A percentile compares a stretch with the other conserved stretches of the same genome.
Evolutionary conservation across 306 rosid genomes (phyloP).

Genomic region (Quercus robur): DNA sequence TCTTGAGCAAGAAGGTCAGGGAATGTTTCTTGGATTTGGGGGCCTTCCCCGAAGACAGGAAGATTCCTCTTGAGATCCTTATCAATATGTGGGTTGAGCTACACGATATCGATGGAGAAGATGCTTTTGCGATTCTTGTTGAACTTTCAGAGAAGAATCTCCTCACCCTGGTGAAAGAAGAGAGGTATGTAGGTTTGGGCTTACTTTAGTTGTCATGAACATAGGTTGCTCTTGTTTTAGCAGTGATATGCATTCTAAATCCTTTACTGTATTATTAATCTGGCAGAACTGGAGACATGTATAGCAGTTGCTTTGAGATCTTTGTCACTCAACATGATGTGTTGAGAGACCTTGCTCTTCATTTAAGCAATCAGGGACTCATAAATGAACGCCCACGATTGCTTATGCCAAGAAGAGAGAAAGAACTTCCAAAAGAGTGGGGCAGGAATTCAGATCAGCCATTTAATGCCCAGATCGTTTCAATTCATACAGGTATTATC

Average conservation of each 20-base stretch:
- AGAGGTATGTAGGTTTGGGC: constrained; percentile 45
- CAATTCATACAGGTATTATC: constrained; percentile 78
- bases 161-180: constrained; percentile 67
- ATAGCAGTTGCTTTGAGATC: constrained; percentile 73
- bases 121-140: constrained; percentile 70
- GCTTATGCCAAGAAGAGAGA: constrained; percentile 75
- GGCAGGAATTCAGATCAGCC: constrained; percentile 45
- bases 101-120: constrained; percentile 62
- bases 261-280: constrained; percentile 6
- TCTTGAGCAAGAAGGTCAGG: constrained; percentile 44
- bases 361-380: constrained; percentile 43
- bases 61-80: constrained; percentile 80
- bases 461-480: constrained; percentile 69
- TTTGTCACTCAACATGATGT: constrained; percentile 85
- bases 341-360: constrained; percentile 76
- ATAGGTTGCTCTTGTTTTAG: not conserved
- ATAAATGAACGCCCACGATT: constrained; percentile 50
- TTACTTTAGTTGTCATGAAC: not conserved
- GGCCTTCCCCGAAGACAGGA: constrained; percentile 81
- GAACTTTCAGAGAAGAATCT: constrained; percentile 88
- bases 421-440: constrained; percentile 77
- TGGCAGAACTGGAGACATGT: constrained; percentile 62
- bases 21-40: constrained; percentile 87
- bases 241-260: constrained; percentile 17
- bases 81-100: constrained; percentile 83